phyloP scores from a whole-genome alignment of 139 green algal genomes.

The Zygnema circumcarinatum region DNA sequence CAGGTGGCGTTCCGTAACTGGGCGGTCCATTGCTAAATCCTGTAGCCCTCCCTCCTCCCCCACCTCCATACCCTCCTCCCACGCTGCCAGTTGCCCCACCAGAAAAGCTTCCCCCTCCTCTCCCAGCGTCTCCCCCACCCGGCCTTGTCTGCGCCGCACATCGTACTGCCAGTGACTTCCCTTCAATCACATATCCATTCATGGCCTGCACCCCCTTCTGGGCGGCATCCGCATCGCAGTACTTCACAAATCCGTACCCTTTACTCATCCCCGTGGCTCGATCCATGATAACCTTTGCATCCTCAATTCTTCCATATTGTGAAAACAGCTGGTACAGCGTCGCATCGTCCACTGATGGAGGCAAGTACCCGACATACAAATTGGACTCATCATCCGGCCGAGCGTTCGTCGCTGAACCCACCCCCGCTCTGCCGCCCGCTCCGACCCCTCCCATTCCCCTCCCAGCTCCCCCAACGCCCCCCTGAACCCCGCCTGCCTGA shows the following conservation, averaged over 20 bases:
- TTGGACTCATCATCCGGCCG: slow-evolving; percentile 58
- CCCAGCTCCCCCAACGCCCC: neutral
- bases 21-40: too few species aligned
- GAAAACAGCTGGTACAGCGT: slow-evolving; percentile 46
- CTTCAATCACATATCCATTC: slow-evolving; percentile 60
- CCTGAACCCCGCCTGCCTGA: neutral
- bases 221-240: slow-evolving; percentile 23
- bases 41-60: too few species aligned
- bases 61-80: neutral
- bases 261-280: slow-evolving; percentile 48
- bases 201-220: slow-evolving; percentile 47
- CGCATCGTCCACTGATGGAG: slow-evolving; percentile 38
- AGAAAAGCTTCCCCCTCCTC: slow-evolving; percentile 1
- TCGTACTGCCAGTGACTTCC: slow-evolving; percentile 65
- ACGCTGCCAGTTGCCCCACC: slow-evolving; percentile 7
- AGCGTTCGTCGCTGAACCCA: neutral
- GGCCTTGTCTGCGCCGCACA: slow-evolving; percentile 40
- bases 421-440: neutral
- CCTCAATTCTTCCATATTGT: slow-evolving; percentile 46
- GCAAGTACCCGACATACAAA: slow-evolving; percentile 61
- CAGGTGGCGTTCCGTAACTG: neutral
- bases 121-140: neutral
- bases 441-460: neutral
- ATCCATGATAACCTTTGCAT: slow-evolving; percentile 60
- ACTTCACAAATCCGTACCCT: slow-evolving; percentile 65